Conservation (phyloP, 2,329 filamentous ascomycete species). For the Pseudocercospora macadamiae region DNA sequence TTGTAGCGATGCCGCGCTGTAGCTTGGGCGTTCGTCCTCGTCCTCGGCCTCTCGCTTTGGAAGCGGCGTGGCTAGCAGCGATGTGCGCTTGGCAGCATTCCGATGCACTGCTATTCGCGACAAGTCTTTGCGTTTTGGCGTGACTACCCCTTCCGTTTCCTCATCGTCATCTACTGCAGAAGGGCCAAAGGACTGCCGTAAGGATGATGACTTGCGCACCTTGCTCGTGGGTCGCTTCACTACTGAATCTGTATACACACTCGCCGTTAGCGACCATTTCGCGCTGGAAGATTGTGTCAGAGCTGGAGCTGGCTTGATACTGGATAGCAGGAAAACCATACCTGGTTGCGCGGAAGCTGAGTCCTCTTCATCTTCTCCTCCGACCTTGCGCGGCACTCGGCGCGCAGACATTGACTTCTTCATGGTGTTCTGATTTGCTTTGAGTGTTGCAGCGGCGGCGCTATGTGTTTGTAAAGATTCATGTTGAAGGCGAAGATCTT, state of each 20-base stretch:
- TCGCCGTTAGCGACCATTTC: slow-evolving; percentile 45
- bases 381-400: slow-evolving; percentile 77
- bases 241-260: slow-evolving; percentile 46
- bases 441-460: not conserved
- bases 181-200: slow-evolving; percentile 77
- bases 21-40: slow-evolving; percentile 73
- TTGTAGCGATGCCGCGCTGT: slow-evolving; percentile 83
- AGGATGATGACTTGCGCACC: slow-evolving; percentile 70
- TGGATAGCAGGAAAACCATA: slow-evolving; percentile 23
- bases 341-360: slow-evolving; percentile 25
- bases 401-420: slow-evolving; percentile 59
- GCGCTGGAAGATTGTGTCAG: slow-evolving; percentile 29
- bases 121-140: slow-evolving; percentile 65
- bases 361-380: slow-evolving; percentile 66
- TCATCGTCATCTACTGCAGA: slow-evolving; percentile 57
- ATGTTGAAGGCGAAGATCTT: no score
- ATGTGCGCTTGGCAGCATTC: slow-evolving; percentile 61
- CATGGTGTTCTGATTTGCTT: slow-evolving; percentile 45
- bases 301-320: slow-evolving; percentile 7
- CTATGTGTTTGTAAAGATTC: not conserved
- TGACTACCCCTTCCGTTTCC: slow-evolving; percentile 56
- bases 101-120: slow-evolving; percentile 68
- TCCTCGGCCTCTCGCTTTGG: slow-evolving; percentile 53
- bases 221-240: slow-evolving; percentile 59
- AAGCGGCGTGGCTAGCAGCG: slow-evolving; percentile 52